Conservation (phyloP, 1,139 yeast species). For the Saccharomyces hybrid region DNA sequence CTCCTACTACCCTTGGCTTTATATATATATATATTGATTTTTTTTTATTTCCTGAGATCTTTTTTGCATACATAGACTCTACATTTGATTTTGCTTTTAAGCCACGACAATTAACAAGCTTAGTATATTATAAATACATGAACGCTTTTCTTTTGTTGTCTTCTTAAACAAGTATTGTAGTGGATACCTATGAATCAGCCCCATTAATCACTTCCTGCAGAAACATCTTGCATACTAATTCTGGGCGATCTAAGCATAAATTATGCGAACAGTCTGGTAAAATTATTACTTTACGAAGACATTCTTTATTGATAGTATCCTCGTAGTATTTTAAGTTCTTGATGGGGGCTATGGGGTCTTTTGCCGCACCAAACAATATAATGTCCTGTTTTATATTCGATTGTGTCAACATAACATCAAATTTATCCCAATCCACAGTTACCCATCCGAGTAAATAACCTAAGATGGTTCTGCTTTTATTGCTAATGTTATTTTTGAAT, state of each 20-base stretch:
- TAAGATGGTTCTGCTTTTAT: constrained; percentile 22
- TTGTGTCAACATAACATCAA: constrained; percentile 4
- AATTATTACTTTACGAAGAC: background rate
- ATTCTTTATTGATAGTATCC: constrained; percentile 6
- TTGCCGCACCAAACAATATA: constrained; percentile 13
- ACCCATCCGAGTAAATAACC: constrained; percentile 30
- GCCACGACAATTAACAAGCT: background rate
- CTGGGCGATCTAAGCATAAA: constrained; percentile 19
- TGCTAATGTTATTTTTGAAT: constrained; percentile 25
- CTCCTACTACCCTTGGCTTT: background rate
- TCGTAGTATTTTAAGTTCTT: constrained; percentile 9
- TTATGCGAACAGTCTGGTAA: constrained; percentile 19
- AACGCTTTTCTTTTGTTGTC: background rate
- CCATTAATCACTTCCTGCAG: constrained; percentile 2
- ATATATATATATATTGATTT: background rate
- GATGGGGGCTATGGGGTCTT: constrained; percentile 17
- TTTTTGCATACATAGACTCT: background rate
- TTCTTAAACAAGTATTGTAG: background rate
- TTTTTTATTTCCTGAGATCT: background rate
- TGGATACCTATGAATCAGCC: background rate
- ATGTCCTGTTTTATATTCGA: constrained; percentile 6
- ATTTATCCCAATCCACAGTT: constrained; percentile 18
- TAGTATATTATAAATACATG: background rate
- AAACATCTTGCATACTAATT: constrained; percentile 9
- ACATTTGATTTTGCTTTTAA: background rate